Conservation (phyloP, 176 grass and related monocot species). For the maize (Zea mays) region Zm-B73-REFERENCE-NAM-5.0 NC_050097.1:209383001-209383500, state of each 20-base stretch:
- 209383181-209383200: conserved; percentile 19
- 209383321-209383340: conserved; percentile 45
- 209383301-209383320: conserved; percentile 46
- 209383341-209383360: conserved; percentile 52
- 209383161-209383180: background rate
- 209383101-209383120: conserved; percentile 71
- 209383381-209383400: conserved; percentile 60
- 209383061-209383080: conserved; percentile 11
- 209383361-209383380: conserved; percentile 83
- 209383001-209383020: conserved; percentile 20
- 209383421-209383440: conserved; percentile 40
- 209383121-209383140: conserved; percentile 71
- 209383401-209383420: conserved; percentile 2
- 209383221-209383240: background rate
- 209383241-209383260: conserved; percentile 13
- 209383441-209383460: conserved; percentile 37
- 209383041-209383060: background rate
- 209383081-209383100: conserved; percentile 87
- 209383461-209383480: conserved; percentile 40
- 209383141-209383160: conserved; percentile 34
- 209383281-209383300: conserved; percentile 32
- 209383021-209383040: conserved; percentile 23
- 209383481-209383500: conserved; percentile 39
- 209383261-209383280: conserved; percentile 44
- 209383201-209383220: conserved; percentile 17